These are phyloP conservation scores for Coffea eugenioides DNA, from an alignment of 257 asterid genomes.

Conservation along the genomic window DNA sequence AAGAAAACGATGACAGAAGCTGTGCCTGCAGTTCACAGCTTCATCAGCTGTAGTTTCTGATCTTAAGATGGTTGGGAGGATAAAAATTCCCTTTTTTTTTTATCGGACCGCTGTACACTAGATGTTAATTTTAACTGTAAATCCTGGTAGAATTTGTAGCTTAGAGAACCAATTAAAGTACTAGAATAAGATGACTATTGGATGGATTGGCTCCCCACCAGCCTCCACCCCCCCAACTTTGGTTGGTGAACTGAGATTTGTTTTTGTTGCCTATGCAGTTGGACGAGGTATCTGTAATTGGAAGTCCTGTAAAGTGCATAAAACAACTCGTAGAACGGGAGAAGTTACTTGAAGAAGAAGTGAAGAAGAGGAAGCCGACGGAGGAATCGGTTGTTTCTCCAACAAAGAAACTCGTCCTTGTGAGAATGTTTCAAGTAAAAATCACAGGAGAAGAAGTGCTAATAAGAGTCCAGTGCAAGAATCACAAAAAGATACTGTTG, in stretches of 20 bases:
- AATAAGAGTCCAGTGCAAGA: background rate
- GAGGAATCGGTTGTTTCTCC: background rate
- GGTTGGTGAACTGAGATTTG: too few relatives aligned
- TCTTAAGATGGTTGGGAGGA: conserved; percentile 22
- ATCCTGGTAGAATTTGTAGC: too few relatives aligned
- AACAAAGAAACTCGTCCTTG: background rate
- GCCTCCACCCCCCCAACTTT: too few relatives aligned
- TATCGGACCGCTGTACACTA: too few relatives aligned
- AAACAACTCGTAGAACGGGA: background rate
- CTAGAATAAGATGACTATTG: too few relatives aligned
- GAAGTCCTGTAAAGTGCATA: background rate
- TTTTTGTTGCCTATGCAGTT: background rate
- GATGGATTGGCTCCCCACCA: background rate
- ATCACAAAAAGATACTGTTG: background rate
- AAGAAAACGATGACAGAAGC: conserved; percentile 8
- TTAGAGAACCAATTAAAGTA: too few relatives aligned
- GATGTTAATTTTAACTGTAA: too few relatives aligned
- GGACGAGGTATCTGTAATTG: background rate
- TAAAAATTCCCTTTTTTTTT: background rate
- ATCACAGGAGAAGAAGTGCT: background rate
- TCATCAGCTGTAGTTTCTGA: conserved; percentile 29
- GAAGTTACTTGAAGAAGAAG: background rate
- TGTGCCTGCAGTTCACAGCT: conserved; percentile 17
- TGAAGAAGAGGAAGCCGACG: background rate
- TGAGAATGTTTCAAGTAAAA: background rate